A percentile compares a stretch with the other conserved stretches of the same genome.
Conservation (phyloP, 768 basidiomycete species). For the Exsudoporus frostii region DNA sequence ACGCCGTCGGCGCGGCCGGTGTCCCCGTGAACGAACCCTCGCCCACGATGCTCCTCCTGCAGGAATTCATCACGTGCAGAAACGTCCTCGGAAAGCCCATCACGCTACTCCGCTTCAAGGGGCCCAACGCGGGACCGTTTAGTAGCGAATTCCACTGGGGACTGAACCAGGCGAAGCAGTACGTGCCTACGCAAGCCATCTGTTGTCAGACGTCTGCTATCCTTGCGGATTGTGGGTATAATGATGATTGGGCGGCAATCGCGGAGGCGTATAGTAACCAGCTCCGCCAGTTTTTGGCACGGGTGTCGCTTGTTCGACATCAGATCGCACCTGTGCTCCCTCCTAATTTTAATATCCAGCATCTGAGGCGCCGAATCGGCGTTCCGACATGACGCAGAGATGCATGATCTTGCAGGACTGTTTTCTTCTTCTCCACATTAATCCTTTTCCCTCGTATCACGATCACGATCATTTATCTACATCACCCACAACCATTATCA, state of each 20-base stretch:
- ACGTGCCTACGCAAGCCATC: slow-evolving; percentile 20
- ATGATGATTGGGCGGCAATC: slow-evolving; percentile 27
- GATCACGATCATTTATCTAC: neutral
- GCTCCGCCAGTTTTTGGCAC: slow-evolving; percentile 29
- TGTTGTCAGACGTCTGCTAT: slow-evolving; percentile 22
- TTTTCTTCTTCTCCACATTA: neutral
- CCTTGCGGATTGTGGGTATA: slow-evolving; percentile 27
- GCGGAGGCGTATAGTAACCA: slow-evolving; percentile 31
- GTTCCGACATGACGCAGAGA: slow-evolving; percentile 16
- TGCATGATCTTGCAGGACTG: neutral
- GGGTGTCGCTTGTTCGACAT: slow-evolving; percentile 30
- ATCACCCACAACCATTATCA: neutral
- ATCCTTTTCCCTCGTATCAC: neutral
- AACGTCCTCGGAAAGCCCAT: slow-evolving; percentile 23
- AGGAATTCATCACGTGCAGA: slow-evolving; percentile 24
- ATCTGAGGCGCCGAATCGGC: slow-evolving; percentile 28
- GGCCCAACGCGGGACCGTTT: slow-evolving; percentile 28
- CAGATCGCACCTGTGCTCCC: slow-evolving; percentile 31
- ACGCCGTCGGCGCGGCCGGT: slow-evolving; percentile 11
- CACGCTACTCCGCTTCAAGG: slow-evolving; percentile 26
- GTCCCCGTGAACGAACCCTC: slow-evolving; percentile 31
- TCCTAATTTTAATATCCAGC: slow-evolving; percentile 32
- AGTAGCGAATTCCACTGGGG: slow-evolving; percentile 31
- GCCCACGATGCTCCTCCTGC: slow-evolving; percentile 27
- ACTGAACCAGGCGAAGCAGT: slow-evolving; percentile 25